These are phyloP conservation scores for Conticribra weissflogii DNA, from an alignment of 108 stramenopile species.

Conservation along the genomic window DNA sequence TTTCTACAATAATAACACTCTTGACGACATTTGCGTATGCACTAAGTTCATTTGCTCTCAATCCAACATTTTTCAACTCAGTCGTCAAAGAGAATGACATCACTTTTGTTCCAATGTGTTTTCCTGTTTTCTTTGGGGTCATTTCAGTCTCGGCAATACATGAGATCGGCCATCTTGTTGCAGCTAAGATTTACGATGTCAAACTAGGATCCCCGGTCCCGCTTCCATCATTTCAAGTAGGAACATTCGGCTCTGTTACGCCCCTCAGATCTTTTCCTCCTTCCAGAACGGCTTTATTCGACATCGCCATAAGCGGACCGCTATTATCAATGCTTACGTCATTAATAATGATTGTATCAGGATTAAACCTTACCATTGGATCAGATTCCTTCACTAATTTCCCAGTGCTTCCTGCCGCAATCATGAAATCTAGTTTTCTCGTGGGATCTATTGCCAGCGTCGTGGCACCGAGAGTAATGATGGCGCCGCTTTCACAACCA, in stretches of 20 bases:
- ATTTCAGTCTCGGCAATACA: conserved; percentile 59
- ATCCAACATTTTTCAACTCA: conserved; percentile 70
- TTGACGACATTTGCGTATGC: conserved; percentile 64
- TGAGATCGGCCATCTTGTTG: conserved; percentile 64
- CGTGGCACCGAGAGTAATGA: conserved; percentile 69
- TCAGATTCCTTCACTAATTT: conserved; percentile 41
- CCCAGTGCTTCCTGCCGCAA: conserved; percentile 63
- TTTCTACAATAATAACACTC: conserved; percentile 51
- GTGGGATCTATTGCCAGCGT: conserved; percentile 57
- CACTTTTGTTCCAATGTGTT: conserved; percentile 40
- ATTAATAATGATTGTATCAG: conserved; percentile 29
- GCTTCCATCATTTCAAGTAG: conserved; percentile 64
- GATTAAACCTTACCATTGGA: conserved; percentile 37
- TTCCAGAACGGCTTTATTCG: conserved; percentile 44
- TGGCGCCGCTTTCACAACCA: conserved; percentile 71
- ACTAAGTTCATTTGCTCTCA: conserved; percentile 61
- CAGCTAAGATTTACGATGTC: conserved; percentile 55
- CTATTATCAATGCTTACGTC: conserved; percentile 35
- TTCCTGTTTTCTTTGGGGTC: conserved; percentile 68
- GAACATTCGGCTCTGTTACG: conserved; percentile 70
- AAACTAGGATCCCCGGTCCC: conserved; percentile 68
- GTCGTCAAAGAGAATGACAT: conserved; percentile 61
- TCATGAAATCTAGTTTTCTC: conserved; percentile 77
- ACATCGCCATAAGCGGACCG: conserved; percentile 50
- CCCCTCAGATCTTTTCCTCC: conserved; percentile 75